Base-by-base conservation (phyloP, 23 red algal genomes). In the Gracilaria caudata region DNA sequence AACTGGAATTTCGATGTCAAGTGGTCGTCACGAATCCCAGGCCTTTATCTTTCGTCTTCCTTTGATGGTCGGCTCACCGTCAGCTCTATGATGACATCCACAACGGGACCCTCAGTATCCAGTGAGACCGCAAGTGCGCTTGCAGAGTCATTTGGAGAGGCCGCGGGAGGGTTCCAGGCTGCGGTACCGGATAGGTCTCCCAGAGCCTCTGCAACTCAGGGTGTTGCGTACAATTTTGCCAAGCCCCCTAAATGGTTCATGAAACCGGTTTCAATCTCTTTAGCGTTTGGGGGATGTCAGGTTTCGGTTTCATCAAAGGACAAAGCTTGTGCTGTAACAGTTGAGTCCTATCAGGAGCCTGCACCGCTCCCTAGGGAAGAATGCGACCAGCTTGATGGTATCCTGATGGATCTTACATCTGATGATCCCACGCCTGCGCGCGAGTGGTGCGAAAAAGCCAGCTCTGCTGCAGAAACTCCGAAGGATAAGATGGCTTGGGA, bases 1-100 rank as follows among this genome's bases (percentile, higher is more conserved):
- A 84, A 87, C 39, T 92, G 96, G 87, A 92, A 92, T 61, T 98
- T 98, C 80, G 92, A 92, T 45, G 81, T 94, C 28, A 89, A 92
- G 68, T 98, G 90, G 90, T 90, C 83, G 7, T 77, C 91, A 19
- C 36, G 78, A 25, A 79, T 92, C 37, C 92, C 96, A 3, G 96
- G 96, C 16, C 41, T 94, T 14, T 87, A 92, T 78, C 81, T 83
- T 28, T 66, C 87, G 12, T 86, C 84, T 38, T 72, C 73, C 24
- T 68, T 80, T 33, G 91, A 92, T 40, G 92, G 92, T 12, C 70
- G 80, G 13, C 66, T 98, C 47, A 61, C 91, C 6, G 73, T 98
- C 19, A 90, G 85, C 40, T 93, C 92, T 37, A 28, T 97, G 64
- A 68, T 94, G 53, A 86, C 84, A 3, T 58, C 92, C 4, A 68